Evolutionary conservation across 805 yeast species (phyloP), one percentile per base, ranked within the genome.

Genomic region (Wickerhamiella galacta): DNA sequence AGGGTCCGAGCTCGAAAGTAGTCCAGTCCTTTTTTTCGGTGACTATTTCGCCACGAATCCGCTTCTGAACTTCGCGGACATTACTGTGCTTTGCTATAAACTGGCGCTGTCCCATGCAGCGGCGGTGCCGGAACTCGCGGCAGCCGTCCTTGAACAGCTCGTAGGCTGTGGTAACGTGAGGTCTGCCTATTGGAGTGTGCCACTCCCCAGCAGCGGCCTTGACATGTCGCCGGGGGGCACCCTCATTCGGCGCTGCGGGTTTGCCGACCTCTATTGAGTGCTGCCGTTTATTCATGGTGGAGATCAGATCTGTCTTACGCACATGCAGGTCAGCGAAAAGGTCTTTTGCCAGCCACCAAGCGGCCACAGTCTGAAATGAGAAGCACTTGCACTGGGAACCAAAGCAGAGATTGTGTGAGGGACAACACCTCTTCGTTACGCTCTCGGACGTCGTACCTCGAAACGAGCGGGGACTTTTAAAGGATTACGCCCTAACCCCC

Each of bases 1-100:
- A 90, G 28, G 70, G 68, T 6, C 81, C 65, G 48, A 75, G 60
- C 58, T 90, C 95, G 53, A 68, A 90, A 56, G 62, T 85, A 34
- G 66, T 57, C 98, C 98, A 90, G 33, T 74, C 74, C 60, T 90
- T 90, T 49, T 78, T 82, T 31, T 75, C 75, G 43, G 69, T 61
- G 20, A 56, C 60, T 34, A 70, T 70, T 51, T 76, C 66, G 38
- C 95, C 96, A 45, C 85, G 78, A 30, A 90, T 60, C 32, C 68
- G 51, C 60, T 82, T 85, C 39, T 69, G 71, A 36, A 90, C 68
- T 48, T 61, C 64, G 57, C 80, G 83, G 32, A 61, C 65, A 52
- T 90, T 95, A 34, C 59, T 67, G 56, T 81, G 85, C 34, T 79
- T 53, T 34, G 82, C 87, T 29, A 67, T 46, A 38, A 78, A 58